Base-by-base conservation (phyloP, 495 filamentous ascomycete species). In the Amphirosellinia nigrospora region DNA sequence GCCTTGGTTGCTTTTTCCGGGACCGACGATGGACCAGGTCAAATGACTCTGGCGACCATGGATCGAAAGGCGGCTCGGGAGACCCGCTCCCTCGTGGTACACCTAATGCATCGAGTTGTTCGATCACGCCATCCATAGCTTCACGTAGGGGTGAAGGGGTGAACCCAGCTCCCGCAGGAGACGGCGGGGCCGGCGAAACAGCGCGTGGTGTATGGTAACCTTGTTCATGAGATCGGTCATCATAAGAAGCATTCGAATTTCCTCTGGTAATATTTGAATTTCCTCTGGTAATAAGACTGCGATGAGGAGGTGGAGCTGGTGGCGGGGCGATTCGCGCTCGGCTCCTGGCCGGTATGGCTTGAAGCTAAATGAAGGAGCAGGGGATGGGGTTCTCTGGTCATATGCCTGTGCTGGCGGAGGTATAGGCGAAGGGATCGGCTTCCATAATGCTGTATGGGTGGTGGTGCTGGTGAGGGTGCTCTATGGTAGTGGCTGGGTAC, bases 111-210 rank as follows among this genome's bases (percentile, higher is more conserved):
- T 98, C 88, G 62, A 99, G 81, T 39, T 96, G 97, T 69, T 94
- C 94, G 89, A 98, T 98, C 15, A 99, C 94, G 82, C 96, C 96
- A 75, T 98, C 94, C 95, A 98, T 98, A 0, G 96, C 96, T 78
- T 94, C 92, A 59, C 95, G 84, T 2, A 99, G 79, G 0, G 96
- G 96, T 13, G 96, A 97, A 5, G 96, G 96, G 0, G 96, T 99
- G 71, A 93, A 86, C 2, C 91, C 91, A 52, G 86, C 84, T 1
- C 78, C 81, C 48, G 83, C 86, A 19, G 91, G 89, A 4, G 91
- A 92, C 15, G 87, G 89, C 15, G 90, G 89, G 19, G 77, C 79
- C 7, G 90, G 90, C 4, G 89, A 86, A 15, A 75, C 76, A 53
- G 76, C 77, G 53, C 85, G 77, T 1, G 87, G 84, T 13, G 84